Percentiles rank a stretch among this genome's conserved stretches.
Evolutionary conservation across 345 rosid species (phyloP).

Genomic region (Citrus medica): DNA sequence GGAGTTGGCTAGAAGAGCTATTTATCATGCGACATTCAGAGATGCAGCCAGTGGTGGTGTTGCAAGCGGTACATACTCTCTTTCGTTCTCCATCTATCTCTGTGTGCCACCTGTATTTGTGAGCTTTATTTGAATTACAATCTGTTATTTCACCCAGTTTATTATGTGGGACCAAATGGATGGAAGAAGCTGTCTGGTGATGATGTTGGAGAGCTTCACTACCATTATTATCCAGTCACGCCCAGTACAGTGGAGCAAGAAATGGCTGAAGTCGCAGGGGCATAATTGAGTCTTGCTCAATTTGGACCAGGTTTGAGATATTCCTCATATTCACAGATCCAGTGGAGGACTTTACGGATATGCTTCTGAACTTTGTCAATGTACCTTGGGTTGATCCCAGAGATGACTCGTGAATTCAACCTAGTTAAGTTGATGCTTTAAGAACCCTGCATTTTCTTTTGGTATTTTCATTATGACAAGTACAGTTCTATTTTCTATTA

Average conservation of each 20-base stretch:
- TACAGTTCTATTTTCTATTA: neutral
- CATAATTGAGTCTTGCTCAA: conserved; percentile 15
- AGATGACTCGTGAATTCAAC: neutral
- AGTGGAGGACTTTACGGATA: neutral
- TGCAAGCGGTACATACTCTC: conserved; percentile 72
- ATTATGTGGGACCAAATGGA: conserved; percentile 87
- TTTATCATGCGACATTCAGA: conserved; percentile 97
- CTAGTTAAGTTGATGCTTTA: conserved; percentile 10
- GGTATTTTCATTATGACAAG: neutral
- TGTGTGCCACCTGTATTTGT: neutral
- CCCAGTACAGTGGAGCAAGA: conserved; percentile 74
- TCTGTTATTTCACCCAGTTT: conserved; percentile 47
- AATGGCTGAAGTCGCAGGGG: conserved; percentile 66
- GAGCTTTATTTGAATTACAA: conserved; percentile 1
- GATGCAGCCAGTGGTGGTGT: conserved; percentile 99
- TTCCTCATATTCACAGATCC: neutral
- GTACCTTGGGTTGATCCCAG: neutral
- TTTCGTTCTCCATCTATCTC: conserved; percentile 3
- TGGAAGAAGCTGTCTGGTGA: conserved; percentile 98
- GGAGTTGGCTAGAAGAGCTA: conserved; percentile 91
- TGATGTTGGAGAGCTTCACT: conserved; percentile 94
- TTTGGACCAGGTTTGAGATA: conserved; percentile 8
- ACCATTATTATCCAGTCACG: conserved; percentile 67
- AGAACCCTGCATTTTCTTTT: neutral
- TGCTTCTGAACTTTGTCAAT: conserved; percentile 7